Percentiles rank a stretch among this genome's conserved stretches.
Evolutionary conservation across 106 monocot species (phyloP).

Genomic region (Phalaenopsis aphrodite): DNA sequence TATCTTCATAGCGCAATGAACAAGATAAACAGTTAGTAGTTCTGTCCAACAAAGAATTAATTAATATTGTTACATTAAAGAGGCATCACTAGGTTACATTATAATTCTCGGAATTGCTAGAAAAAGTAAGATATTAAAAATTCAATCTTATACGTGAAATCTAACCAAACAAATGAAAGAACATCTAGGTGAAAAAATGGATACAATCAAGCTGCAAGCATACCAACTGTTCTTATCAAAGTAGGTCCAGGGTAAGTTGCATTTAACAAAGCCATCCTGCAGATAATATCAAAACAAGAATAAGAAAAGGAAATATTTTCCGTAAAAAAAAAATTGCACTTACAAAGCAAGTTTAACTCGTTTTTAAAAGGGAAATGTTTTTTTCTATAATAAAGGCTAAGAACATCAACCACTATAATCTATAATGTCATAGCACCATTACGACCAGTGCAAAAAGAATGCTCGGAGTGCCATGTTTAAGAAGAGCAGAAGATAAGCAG

Average conservation of each 20-base stretch:
- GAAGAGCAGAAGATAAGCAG: too few species aligned
- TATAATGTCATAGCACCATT: neutral
- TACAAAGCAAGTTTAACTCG: too few species aligned
- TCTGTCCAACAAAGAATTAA: too few species aligned
- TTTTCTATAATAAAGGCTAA: neutral
- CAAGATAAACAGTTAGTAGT: neutral
- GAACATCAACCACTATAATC: neutral
- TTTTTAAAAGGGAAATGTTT: neutral
- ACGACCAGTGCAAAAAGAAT: neutral
- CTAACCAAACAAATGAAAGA: neutral
- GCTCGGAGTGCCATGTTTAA: neutral
- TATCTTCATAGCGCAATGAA: neutral
- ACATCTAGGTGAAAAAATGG: neutral
- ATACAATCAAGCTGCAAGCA: neutral
- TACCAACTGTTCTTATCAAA: neutral
- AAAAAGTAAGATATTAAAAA: neutral
- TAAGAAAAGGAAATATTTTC: neutral
- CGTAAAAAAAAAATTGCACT: neutral
- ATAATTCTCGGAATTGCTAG: too few species aligned
- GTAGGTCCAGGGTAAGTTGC: neutral
- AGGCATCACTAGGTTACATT: too few species aligned
- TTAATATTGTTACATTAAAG: too few species aligned
- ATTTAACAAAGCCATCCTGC: constrained; percentile 3
- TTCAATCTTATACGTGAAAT: neutral
- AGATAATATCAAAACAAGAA: neutral